Conservation (phyloP, 805 yeast species). For the Nakazawaea ernobii region DNA sequence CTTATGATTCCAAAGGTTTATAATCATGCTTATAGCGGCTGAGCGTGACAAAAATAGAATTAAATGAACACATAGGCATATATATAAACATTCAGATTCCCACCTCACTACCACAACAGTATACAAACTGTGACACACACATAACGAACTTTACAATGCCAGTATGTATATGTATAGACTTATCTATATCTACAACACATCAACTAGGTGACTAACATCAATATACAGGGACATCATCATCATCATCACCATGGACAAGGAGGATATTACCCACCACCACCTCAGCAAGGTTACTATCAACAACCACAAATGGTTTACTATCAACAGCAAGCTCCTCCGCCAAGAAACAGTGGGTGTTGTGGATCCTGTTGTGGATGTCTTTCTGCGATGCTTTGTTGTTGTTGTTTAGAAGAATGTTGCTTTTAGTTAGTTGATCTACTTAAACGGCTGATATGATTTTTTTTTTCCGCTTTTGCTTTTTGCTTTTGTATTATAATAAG, state of each 20-base stretch:
- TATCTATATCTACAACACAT: no score
- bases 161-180: neutral
- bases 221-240: neutral
- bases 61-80: no score
- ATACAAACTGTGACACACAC: no score
- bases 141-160: neutral
- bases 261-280: slow-evolving; percentile 7
- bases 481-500: no score
- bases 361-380: slow-evolving; percentile 9
- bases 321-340: slow-evolving; percentile 9
- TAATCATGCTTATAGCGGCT: neutral
- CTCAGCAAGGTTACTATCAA: neutral
- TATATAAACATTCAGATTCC: no score
- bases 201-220: neutral
- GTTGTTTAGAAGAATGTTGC: slow-evolving; percentile 8
- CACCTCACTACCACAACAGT: no score
- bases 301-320: slow-evolving; percentile 9
- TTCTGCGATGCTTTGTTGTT: slow-evolving; percentile 8
- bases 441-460: neutral
- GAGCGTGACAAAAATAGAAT: neutral
- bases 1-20: neutral
- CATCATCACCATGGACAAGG: slow-evolving; percentile 1
- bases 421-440: neutral
- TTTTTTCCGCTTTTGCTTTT: neutral
- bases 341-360: slow-evolving; percentile 6